These are phyloP conservation scores for Mycena galericulata DNA, from an alignment of 768 basidiomycete species.

Conservation along the genomic window DNA sequence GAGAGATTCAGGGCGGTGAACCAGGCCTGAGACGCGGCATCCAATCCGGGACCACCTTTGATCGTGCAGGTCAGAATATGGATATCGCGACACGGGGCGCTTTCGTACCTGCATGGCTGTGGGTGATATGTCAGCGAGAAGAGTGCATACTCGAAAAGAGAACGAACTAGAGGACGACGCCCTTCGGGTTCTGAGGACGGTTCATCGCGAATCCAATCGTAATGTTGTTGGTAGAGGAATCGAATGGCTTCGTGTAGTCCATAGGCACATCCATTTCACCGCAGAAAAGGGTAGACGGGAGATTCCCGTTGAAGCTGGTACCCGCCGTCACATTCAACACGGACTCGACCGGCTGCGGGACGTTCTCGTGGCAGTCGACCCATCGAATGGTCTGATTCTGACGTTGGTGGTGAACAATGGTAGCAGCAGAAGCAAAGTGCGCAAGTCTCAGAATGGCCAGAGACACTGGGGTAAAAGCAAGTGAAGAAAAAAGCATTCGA, in stretches of 20 bases:
- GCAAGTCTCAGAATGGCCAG: no score
- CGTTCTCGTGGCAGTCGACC: constrained; percentile 24
- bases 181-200: constrained; percentile 13
- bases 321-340: constrained; percentile 14
- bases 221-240: constrained; percentile 13
- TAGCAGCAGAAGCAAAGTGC: background rate
- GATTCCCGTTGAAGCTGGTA: background rate
- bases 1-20: background rate
- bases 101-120: constrained; percentile 16
- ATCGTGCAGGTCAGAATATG: background rate
- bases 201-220: constrained; percentile 33
- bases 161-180: constrained; percentile 25
- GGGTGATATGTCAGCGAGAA: background rate
- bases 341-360: constrained; percentile 15
- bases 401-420: background rate
- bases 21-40: background rate
- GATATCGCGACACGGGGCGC: background rate
- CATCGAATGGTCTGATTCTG: constrained; percentile 12
- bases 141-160: background rate
- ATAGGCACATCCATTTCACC: constrained; percentile 32
- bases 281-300: constrained; percentile 26
- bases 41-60: background rate
- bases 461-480: no score
- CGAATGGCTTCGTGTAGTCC: constrained; percentile 27
- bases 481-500: no score